Evolutionary conservation across 768 basidiomycete species (phyloP).

Genomic region (Exsudoporus frostii): DNA sequence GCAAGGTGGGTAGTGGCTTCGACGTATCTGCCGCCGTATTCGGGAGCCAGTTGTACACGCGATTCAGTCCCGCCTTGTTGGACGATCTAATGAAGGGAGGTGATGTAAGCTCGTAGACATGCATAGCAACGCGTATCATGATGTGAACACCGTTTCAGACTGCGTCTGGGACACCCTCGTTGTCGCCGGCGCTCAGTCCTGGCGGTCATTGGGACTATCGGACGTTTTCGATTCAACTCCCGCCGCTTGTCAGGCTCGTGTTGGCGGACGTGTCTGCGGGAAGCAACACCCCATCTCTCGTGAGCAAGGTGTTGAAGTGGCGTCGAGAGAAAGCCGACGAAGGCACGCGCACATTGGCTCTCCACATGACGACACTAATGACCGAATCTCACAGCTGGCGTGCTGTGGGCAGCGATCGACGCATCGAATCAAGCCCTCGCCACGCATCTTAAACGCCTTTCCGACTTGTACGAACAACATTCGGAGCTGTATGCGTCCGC

Average conservation of each 20-base stretch:
- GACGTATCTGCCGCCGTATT: conserved; percentile 93
- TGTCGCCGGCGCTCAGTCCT: conserved; percentile 61
- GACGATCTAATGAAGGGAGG: conserved; percentile 21
- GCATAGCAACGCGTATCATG: neutral
- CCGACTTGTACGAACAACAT: conserved; percentile 46
- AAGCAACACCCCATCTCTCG: conserved; percentile 92
- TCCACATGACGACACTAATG: neutral
- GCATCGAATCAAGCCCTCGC: conserved; percentile 60
- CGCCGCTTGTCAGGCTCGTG: conserved; percentile 78
- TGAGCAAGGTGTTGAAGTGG: conserved; percentile 90
- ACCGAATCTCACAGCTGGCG: conserved; percentile 43
- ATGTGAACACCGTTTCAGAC: conserved; percentile 14
- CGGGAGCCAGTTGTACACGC: conserved; percentile 89
- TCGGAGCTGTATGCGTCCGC: conserved; percentile 49
- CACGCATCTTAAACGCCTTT: conserved; percentile 48
- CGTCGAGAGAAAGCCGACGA: conserved; percentile 57
- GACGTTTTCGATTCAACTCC: conserved; percentile 72
- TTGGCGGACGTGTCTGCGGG: conserved; percentile 96
- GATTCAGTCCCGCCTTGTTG: conserved; percentile 66
- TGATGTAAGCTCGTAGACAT: conserved; percentile 19
- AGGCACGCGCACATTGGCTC: conserved; percentile 37
- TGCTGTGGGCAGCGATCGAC: conserved; percentile 64
- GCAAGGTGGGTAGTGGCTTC: conserved; percentile 97
- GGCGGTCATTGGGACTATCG: conserved; percentile 62
- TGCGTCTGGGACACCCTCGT: conserved; percentile 18